Conservation (phyloP, 257 asterid genomes). For the Ligustrum vulgare region DNA sequence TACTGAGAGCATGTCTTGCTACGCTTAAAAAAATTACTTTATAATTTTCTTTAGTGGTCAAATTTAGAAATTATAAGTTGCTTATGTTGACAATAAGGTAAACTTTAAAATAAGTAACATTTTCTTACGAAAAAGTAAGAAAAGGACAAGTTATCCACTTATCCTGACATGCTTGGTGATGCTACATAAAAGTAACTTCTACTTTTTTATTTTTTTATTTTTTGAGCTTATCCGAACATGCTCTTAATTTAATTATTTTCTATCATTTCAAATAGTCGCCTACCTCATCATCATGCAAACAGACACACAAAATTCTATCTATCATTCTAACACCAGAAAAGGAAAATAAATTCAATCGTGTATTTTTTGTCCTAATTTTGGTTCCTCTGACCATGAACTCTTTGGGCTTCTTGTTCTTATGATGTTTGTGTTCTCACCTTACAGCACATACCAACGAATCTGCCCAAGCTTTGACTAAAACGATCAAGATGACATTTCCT, state of each 20-base stretch:
- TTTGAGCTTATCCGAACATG: background rate
- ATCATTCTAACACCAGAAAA: background rate
- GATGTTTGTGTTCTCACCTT: constrained; percentile 18
- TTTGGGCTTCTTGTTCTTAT: constrained; percentile 12
- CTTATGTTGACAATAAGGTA: background rate
- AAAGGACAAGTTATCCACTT: background rate
- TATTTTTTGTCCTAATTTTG: constrained; percentile 17
- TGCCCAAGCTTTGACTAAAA: constrained; percentile 69
- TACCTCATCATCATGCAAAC: background rate
- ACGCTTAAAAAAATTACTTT: background rate
- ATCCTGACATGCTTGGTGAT: background rate
- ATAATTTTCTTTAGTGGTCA: background rate
- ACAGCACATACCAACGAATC: constrained; percentile 98
- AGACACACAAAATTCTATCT: background rate
- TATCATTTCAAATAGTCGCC: background rate
- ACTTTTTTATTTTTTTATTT: too few relatives aligned
- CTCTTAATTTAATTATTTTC: background rate
- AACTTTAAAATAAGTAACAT: background rate
- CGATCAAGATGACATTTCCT: constrained; percentile 55
- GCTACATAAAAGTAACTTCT: background rate
- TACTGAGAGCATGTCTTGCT: background rate
- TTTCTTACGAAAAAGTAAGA: background rate
- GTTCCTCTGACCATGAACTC: constrained; percentile 5
- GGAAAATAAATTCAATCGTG: background rate
- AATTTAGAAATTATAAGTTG: background rate